Evolutionary conservation across 345 rosid genomes (phyloP).

Genomic region (thale cress (Arabidopsis thaliana)): DNA sequence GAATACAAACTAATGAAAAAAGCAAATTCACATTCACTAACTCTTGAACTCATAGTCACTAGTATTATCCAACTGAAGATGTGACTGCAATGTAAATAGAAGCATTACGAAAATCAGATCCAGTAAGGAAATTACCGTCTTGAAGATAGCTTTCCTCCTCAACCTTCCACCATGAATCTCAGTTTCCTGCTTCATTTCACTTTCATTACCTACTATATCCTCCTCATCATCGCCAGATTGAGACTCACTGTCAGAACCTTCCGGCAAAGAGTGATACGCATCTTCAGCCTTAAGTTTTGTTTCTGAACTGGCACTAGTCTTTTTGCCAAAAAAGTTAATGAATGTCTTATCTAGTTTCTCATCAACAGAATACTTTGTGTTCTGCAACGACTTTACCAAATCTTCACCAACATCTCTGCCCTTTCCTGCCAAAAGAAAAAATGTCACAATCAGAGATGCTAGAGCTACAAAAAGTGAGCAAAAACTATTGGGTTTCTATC

Average conservation of each 20-base stretch:
- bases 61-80: constrained; percentile 14
- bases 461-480: constrained; percentile 10
- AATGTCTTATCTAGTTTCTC: constrained; percentile 83
- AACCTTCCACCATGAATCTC: constrained; percentile 75
- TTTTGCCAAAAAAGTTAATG: constrained; percentile 69
- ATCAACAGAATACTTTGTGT: constrained; percentile 79
- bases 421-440: constrained; percentile 58
- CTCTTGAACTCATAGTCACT: constrained; percentile 18
- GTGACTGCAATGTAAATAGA: constrained; percentile 2
- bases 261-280: constrained; percentile 35
- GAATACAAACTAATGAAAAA: not conserved
- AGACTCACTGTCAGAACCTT: constrained; percentile 46
- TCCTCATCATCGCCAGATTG: constrained; percentile 43
- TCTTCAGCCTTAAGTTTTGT: constrained; percentile 45
- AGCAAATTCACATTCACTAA: constrained; percentile 13
- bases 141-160: constrained; percentile 82
- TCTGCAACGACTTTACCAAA: constrained; percentile 84
- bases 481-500: not conserved
- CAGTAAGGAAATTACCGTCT: constrained; percentile 49
- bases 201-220: constrained; percentile 45
- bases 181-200: constrained; percentile 51
- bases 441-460: constrained; percentile 21
- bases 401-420: constrained; percentile 79
- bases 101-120: constrained; percentile 22
- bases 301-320: constrained; percentile 47